A percentile compares a stretch with the other conserved stretches of the same genome.
Evolutionary conservation across 2,329 filamentous ascomycete species (phyloP).

Genomic region (Lecanicillium sp.): DNA sequence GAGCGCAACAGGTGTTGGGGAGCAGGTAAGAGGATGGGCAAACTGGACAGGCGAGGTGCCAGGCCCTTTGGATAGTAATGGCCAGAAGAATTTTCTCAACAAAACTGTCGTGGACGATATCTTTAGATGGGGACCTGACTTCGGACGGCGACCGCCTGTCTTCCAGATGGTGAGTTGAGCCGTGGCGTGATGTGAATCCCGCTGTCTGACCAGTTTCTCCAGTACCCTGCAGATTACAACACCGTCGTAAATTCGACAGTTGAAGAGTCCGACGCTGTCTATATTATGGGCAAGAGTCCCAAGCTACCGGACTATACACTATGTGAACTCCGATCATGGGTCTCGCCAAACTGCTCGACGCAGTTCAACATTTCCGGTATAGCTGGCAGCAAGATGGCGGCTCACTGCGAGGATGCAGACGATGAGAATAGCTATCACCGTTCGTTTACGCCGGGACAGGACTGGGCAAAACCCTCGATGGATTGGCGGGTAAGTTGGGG

Average conservation of each 20-base stretch:
- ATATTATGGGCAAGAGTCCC: conserved; percentile 53
- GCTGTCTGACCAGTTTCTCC: neutral
- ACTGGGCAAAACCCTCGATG: conserved; percentile 26
- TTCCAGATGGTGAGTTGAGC: conserved; percentile 39
- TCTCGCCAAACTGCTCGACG: conserved; percentile 62
- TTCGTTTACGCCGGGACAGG: conserved; percentile 28
- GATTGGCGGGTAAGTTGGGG: conserved; percentile 43
- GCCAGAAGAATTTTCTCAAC: conserved; percentile 39
- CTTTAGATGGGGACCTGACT: conserved; percentile 58
- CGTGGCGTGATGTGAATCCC: conserved; percentile 27
- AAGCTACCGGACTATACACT: conserved; percentile 51
- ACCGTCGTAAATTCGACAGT: conserved; percentile 53
- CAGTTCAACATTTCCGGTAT: conserved; percentile 49
- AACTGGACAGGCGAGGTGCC: conserved; percentile 38
- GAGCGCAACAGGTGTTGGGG: conserved; percentile 27
- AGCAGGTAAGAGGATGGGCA: conserved; percentile 27
- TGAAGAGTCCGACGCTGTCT: conserved; percentile 47
- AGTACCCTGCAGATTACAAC: conserved; percentile 58
- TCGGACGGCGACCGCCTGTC: conserved; percentile 45
- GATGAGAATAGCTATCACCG: conserved; percentile 51
- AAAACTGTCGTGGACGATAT: conserved; percentile 60
- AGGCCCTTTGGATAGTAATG: conserved; percentile 18
- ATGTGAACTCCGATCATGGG: conserved; percentile 59
- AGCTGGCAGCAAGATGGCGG: conserved; percentile 52
- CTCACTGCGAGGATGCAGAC: conserved; percentile 52